Base-by-base conservation (phyloP, 2,329 filamentous ascomycete species). In the Xylaria digitata region DNA sequence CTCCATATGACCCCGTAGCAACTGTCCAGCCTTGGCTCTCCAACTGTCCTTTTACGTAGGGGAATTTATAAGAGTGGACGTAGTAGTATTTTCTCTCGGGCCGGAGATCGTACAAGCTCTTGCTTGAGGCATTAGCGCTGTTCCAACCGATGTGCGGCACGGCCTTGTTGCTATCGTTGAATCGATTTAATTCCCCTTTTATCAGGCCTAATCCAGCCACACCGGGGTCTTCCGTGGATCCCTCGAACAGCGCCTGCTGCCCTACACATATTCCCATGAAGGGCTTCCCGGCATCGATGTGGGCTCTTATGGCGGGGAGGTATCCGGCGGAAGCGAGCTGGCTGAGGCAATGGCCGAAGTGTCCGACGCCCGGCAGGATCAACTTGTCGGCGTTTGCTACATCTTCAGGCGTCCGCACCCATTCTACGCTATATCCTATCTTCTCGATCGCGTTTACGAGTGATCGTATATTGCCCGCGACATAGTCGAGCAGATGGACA, bases 121-220 rank as follows among this genome's bases (percentile, higher is more conserved):
- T 80, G 67, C 79, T 82, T 67, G 74, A 81, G 0, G 90, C 89
- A 74, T 90, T 90, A 50, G 96, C 96, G 73, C 90, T 94, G 81
- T 99, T 99, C 96, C 96, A 99, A 62, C 96, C 96, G 79, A 99
- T 99, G 81, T 99, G 96, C 45, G 96, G 96, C n/a, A 99, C 96
- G 43, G 94, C 90, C 82, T 98, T 98, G 74, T 87, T 83, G 37
- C 80, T 79, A 77, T 92, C 89, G 77, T 93, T 83, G 81, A 99
- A 99, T 67, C 90, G 90, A 76, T 88, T 85, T 70, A 99, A 86
- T 11, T 82, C 83, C 45, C 87, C 87, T 50, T 90, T 89, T 68
- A 98, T 89, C 32, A 97, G 52, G 5, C 90, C 91, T 54, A 99
- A 83, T 0, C 96, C 96, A 2, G 89, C 81, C 15, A 93, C 89